Evolutionary conservation across 2,329 filamentous ascomycete species (phyloP).

Genomic region (Sporothrix schenckii): DNA sequence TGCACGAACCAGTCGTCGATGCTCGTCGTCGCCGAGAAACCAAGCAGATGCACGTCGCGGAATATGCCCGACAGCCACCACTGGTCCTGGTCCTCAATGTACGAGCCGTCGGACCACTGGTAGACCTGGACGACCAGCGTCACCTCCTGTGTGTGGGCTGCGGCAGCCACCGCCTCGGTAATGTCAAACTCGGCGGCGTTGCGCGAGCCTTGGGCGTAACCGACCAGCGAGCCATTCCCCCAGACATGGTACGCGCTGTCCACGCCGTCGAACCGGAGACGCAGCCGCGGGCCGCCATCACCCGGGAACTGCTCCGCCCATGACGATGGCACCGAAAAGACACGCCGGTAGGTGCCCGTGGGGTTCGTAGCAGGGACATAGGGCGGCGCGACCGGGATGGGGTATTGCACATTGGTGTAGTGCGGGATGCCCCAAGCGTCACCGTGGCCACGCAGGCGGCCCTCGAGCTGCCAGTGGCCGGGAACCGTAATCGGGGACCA

Average conservation of each 20-base stretch:
- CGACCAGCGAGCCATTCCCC: slow-evolving; percentile 65
- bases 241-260: slow-evolving; percentile 72
- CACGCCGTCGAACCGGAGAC: slow-evolving; percentile 71
- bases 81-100: slow-evolving; percentile 71
- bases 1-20: slow-evolving; percentile 64
- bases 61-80: slow-evolving; percentile 72
- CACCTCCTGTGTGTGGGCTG: neutral
- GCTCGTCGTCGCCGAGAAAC: slow-evolving; percentile 54
- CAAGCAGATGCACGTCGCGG: slow-evolving; percentile 65
- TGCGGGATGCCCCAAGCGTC: slow-evolving; percentile 60
- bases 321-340: slow-evolving; percentile 56
- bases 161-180: slow-evolving; percentile 43
- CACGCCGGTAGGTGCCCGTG: slow-evolving; percentile 63
- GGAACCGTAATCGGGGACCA: slow-evolving; percentile 60
- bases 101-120: slow-evolving; percentile 69
- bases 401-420: slow-evolving; percentile 70
- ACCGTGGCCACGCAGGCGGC: slow-evolving; percentile 39
- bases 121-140: slow-evolving; percentile 66
- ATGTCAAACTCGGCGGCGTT: slow-evolving; percentile 73
- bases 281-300: slow-evolving; percentile 47
- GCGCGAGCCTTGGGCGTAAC: slow-evolving; percentile 69
- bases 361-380: slow-evolving; percentile 65
- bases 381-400: slow-evolving; percentile 67
- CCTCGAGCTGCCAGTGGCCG: slow-evolving; percentile 71
- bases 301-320: slow-evolving; percentile 46